Evolutionary conservation across 192 early-diverging fungal species (phyloP).

Genomic region (Phycomyces nitens): DNA sequence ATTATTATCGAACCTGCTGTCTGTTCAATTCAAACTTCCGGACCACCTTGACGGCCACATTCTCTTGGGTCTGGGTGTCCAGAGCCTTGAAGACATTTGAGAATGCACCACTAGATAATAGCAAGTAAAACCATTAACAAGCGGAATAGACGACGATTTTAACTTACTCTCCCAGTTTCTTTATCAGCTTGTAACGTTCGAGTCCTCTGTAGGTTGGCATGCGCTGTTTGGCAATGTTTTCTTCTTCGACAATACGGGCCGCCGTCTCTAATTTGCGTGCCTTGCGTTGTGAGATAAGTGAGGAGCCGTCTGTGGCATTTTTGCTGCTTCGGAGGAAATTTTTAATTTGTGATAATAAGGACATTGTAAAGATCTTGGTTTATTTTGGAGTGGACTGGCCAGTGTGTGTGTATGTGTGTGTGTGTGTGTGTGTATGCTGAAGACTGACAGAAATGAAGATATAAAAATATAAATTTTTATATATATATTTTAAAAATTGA

Average conservation of each 20-base stretch:
- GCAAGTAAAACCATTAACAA: conserved; percentile 1
- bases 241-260: neutral
- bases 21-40: conserved; percentile 70
- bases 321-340: neutral
- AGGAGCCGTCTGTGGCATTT: neutral
- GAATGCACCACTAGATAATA: conserved; percentile 71
- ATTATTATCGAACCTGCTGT: conserved; percentile 51
- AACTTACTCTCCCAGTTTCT: conserved; percentile 73
- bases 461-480: too few relatives aligned
- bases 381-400: too few relatives aligned
- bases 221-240: neutral
- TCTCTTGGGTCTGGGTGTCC: conserved; percentile 51
- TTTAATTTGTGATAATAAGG: neutral
- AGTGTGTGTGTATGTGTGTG: too few relatives aligned
- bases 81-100: conserved; percentile 76
- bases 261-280: too few relatives aligned
- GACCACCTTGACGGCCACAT: conserved; percentile 84
- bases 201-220: conserved; percentile 54
- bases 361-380: neutral
- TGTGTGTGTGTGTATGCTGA: too few relatives aligned
- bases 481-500: too few relatives aligned
- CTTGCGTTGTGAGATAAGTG: too few relatives aligned
- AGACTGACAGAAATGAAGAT: too few relatives aligned
- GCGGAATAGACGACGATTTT: too few relatives aligned
- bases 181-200: conserved; percentile 48